These are phyloP conservation scores for Saccharomyces cerevisiae DNA, from an alignment of 805 yeast species.

Conservation along the genomic window DNA sequence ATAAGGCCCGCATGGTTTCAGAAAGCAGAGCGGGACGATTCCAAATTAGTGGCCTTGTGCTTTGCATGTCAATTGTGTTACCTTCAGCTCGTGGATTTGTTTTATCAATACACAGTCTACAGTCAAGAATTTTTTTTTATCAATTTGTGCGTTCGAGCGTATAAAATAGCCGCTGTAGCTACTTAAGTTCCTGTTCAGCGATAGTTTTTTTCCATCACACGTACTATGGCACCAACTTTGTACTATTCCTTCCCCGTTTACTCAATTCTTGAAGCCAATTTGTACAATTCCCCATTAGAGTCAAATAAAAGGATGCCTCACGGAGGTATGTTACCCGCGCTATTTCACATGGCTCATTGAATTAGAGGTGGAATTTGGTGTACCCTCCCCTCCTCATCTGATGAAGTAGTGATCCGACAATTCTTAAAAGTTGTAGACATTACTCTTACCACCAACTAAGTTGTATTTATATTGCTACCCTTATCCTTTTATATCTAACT, in stretches of 20 bases:
- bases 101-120: background rate
- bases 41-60: background rate
- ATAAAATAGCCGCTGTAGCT: background rate
- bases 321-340: background rate
- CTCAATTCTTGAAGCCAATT: background rate
- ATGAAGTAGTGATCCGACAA: background rate
- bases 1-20: background rate
- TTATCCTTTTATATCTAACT: background rate
- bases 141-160: background rate
- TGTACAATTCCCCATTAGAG: background rate
- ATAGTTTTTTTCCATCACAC: background rate
- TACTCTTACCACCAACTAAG: background rate
- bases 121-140: background rate
- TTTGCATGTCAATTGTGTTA: background rate
- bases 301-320: background rate
- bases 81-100: background rate
- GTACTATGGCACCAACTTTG: background rate
- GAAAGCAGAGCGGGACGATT: background rate
- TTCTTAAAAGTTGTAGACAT: background rate
- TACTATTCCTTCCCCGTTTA: background rate
- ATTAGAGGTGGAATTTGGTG: background rate
- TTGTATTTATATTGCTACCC: background rate
- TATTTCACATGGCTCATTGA: background rate
- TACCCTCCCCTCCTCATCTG: background rate
- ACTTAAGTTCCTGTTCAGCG: background rate